Evolutionary conservation across 2,329 filamentous ascomycete species (phyloP).

Genomic region (Emydomyces testavorans): DNA sequence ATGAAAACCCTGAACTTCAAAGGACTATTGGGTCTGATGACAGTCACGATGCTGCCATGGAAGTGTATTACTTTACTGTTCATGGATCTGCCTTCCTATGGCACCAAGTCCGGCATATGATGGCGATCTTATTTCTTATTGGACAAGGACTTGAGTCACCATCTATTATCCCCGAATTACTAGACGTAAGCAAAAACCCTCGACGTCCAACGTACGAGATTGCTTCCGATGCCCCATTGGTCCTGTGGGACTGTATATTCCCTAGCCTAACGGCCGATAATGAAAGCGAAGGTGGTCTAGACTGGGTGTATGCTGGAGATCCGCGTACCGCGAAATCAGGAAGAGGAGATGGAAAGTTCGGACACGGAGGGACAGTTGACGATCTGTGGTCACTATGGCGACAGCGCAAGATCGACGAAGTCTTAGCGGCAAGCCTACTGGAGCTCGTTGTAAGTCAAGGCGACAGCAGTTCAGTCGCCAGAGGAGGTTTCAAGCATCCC

Average conservation of each 20-base stretch:
- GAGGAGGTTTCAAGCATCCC: conserved; percentile 19
- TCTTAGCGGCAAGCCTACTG: conserved; percentile 64
- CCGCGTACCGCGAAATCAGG: conserved; percentile 32
- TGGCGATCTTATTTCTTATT: conserved; percentile 81
- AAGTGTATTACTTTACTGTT: conserved; percentile 79
- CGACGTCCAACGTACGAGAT: conserved; percentile 78
- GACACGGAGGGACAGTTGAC: conserved; percentile 55
- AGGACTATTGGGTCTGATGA: conserved; percentile 4
- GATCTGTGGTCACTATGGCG: conserved; percentile 76
- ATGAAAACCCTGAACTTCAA: conserved; percentile 14
- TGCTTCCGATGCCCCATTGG: conserved; percentile 78
- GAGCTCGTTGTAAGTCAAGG: conserved; percentile 44
- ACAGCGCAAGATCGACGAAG: conserved; percentile 76
- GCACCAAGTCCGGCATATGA: conserved; percentile 95
- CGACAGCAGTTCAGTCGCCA: conserved; percentile 24
- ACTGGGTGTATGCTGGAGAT: conserved; percentile 73
- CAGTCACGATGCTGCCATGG: conserved; percentile 24
- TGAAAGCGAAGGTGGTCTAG: conserved; percentile 54
- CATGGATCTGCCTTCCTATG: conserved; percentile 88
- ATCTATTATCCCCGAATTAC: conserved; percentile 57
- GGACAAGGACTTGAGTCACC: conserved; percentile 77
- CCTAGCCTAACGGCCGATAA: conserved; percentile 43
- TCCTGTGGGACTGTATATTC: conserved; percentile 94
- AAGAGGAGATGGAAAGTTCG: conserved; percentile 49
- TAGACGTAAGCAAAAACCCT: conserved; percentile 61